These are phyloP conservation scores for Nothophaeocryptopus gaeumannii DNA, from an alignment of 2,329 filamentous ascomycete species.

Conservation along the genomic window DNA sequence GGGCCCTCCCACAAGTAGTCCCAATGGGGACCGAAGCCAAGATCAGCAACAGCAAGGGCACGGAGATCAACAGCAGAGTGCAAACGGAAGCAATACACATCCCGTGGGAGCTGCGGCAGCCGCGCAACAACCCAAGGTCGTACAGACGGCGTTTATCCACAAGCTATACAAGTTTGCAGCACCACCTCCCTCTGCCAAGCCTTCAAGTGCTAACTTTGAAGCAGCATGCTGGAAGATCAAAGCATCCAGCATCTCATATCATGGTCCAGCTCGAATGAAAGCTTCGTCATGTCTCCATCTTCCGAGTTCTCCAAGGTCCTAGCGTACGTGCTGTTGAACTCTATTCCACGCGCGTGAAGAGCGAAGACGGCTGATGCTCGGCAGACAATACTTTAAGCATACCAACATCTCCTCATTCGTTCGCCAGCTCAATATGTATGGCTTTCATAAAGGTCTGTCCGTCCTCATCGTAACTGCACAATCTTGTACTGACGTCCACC, in stretches of 20 bases:
- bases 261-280: conserved; percentile 90
- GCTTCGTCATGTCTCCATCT: conserved; percentile 97
- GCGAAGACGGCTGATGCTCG: conserved; percentile 16
- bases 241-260: conserved; percentile 93
- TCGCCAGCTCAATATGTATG: conserved; percentile 97
- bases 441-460: conserved; percentile 90
- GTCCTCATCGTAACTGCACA: neutral
- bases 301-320: conserved; percentile 97
- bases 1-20: conserved; percentile 31
- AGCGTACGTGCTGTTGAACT: conserved; percentile 51
- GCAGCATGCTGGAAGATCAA: conserved; percentile 92
- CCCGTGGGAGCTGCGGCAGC: conserved; percentile 63
- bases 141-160: conserved; percentile 98
- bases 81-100: conserved; percentile 44
- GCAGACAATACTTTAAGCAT: conserved; percentile 97
- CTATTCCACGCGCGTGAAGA: no score
- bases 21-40: conserved; percentile 26
- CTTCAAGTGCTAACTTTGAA: conserved; percentile 32
- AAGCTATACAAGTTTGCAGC: conserved; percentile 89
- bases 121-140: conserved; percentile 91
- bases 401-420: conserved; percentile 99
- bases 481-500: conserved; percentile 5
- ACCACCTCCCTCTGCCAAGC: neutral
- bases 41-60: conserved; percentile 25
- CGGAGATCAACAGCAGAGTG: conserved; percentile 16